Conservation (phyloP, 768 basidiomycete species). For the Aureoboletus auriporus region DNA sequence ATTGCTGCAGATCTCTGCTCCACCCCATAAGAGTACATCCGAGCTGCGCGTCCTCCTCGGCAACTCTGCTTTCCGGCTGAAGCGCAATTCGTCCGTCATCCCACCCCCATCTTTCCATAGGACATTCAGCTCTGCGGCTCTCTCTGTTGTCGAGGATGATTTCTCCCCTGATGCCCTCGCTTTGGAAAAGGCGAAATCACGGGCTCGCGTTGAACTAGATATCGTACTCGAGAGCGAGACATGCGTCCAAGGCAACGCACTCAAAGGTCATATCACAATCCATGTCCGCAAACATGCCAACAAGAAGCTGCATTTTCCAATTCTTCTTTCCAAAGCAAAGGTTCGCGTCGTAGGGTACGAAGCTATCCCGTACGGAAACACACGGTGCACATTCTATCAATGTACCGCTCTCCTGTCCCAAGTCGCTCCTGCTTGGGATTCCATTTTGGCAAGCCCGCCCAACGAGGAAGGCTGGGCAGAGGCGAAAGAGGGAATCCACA, state of each 20-base stretch:
- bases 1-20: constrained; percentile 47
- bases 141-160: constrained; percentile 5
- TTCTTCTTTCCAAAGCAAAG: constrained; percentile 71
- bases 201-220: constrained; percentile 78
- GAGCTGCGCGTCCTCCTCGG: constrained; percentile 65
- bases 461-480: constrained; percentile 61
- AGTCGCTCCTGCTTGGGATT: constrained; percentile 42
- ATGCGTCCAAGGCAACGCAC: constrained; percentile 73
- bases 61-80: constrained; percentile 52
- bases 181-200: constrained; percentile 69
- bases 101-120: constrained; percentile 21
- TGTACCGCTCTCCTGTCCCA: constrained; percentile 52
- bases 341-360: constrained; percentile 85
- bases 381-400: constrained; percentile 82
- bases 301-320: constrained; percentile 45
- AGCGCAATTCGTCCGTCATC: constrained; percentile 46
- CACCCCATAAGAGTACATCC: constrained; percentile 46
- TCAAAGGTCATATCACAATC: constrained; percentile 69
- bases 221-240: constrained; percentile 71
- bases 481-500: constrained; percentile 63
- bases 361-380: constrained; percentile 50
- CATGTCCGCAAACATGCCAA: constrained; percentile 52
- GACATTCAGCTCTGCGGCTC: constrained; percentile 1
- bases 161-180: constrained; percentile 31
- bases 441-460: constrained; percentile 39